A percentile compares a stretch with the other conserved stretches of the same genome.
Evolutionary conservation across 2,329 filamentous ascomycete species (phyloP).

Genomic region (Pseudogymnoascus sp.): DNA sequence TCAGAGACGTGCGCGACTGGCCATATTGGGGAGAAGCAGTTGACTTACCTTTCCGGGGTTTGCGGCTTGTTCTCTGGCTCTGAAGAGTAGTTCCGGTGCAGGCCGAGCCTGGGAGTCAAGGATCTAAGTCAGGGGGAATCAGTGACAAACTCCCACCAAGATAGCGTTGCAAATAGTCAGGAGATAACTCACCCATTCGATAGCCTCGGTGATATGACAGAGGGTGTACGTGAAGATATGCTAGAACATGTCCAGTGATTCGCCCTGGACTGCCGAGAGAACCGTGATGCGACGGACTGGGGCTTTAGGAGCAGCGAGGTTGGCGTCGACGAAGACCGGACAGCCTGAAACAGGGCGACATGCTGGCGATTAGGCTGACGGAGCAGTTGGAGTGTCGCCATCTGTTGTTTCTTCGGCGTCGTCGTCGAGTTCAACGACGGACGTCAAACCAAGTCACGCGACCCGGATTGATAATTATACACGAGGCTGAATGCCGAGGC

Average conservation of each 20-base stretch:
- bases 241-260: conserved; percentile 4
- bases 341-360: neutral
- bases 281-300: neutral
- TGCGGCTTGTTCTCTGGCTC: conserved; percentile 1
- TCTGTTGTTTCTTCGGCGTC: neutral
- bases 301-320: neutral
- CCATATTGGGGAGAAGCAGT: neutral
- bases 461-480: neutral
- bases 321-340: neutral
- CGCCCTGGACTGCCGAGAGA: neutral
- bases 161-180: neutral
- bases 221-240: neutral
- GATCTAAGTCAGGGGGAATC: neutral
- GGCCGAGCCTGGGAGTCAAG: neutral
- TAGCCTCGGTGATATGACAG: neutral
- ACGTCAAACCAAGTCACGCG: conserved; percentile 4
- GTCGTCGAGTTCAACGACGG: conserved; percentile 1
- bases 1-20: neutral
- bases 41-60: neutral
- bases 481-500: conserved; percentile 6
- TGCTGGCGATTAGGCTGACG: conserved; percentile 6
- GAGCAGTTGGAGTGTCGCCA: conserved; percentile 5
- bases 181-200: neutral
- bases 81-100: neutral
- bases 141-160: neutral